Conservation (phyloP, 2,329 filamentous ascomycete species). For the Trichoderma hamatum region DNA sequence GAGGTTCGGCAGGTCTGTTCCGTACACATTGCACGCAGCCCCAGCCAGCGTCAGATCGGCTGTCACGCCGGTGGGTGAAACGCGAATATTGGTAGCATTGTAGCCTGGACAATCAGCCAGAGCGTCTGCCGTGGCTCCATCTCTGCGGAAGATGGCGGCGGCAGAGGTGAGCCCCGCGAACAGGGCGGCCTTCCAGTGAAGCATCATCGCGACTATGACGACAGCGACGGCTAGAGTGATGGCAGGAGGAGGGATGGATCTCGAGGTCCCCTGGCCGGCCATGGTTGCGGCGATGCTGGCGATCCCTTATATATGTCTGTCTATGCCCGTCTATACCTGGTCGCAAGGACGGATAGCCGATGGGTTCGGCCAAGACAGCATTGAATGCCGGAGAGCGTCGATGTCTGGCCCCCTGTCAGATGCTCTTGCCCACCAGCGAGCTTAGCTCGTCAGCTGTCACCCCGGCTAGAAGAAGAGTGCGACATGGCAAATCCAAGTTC, state of each 20-base stretch:
- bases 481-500: conserved; percentile 9
- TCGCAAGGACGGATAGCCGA: neutral
- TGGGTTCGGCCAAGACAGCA: conserved; percentile 6
- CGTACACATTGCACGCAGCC: conserved; percentile 74
- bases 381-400: conserved; percentile 7
- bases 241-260: neutral
- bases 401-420: neutral
- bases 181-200: conserved; percentile 29
- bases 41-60: conserved; percentile 73
- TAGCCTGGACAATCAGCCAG: conserved; percentile 67
- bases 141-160: conserved; percentile 25
- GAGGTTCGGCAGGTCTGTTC: conserved; percentile 70
- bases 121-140: conserved; percentile 13
- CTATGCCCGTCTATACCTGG: neutral
- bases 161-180: conserved; percentile 32
- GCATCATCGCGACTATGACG: conserved; percentile 28
- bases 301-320: conserved; percentile 4
- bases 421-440: conserved; percentile 15
- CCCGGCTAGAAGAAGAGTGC: neutral
- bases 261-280: neutral
- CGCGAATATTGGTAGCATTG: conserved; percentile 61
- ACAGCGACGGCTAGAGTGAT: conserved; percentile 2
- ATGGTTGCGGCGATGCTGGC: neutral
- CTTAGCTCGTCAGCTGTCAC: conserved; percentile 22
- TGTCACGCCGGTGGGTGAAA: conserved; percentile 59